A percentile compares a stretch with the other conserved stretches of the same genome.
These are phyloP conservation scores for Vigna angularis DNA, from an alignment of 306 rosid genomes.

Conservation along the genomic window DNA sequence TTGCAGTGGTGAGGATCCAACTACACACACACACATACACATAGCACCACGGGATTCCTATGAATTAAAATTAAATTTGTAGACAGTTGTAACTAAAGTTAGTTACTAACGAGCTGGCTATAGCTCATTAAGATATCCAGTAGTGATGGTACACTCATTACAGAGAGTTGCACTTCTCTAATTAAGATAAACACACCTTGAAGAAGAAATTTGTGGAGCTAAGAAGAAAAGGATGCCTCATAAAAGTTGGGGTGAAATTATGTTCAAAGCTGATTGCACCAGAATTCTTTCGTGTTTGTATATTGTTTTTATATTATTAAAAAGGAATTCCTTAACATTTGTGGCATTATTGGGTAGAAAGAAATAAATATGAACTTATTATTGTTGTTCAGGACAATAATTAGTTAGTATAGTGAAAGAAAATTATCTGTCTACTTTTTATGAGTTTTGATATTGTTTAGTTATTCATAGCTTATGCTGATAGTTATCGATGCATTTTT, in stretches of 20 bases:
- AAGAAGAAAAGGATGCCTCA: background rate
- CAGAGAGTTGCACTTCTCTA: too few species aligned
- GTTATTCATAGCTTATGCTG: conserved; percentile 12
- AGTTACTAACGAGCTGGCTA: background rate
- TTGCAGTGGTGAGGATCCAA: background rate
- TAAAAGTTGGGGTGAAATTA: background rate
- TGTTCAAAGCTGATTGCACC: background rate
- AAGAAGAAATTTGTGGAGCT: background rate
- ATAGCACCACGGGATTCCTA: background rate
- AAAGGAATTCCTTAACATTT: background rate
- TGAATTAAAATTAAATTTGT: background rate
- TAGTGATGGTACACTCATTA: background rate
- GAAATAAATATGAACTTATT: conserved; percentile 2
- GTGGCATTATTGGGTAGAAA: background rate
- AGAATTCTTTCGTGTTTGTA: background rate
- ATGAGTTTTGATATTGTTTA: background rate
- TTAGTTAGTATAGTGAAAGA: background rate
- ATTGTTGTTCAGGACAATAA: background rate
- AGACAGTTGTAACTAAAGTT: background rate
- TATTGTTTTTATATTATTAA: background rate
- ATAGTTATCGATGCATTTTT: conserved; percentile 3
- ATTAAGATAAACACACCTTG: too few species aligned
- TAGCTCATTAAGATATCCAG: background rate
- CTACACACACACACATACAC: background rate
- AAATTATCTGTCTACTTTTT: background rate